Base-by-base conservation (phyloP, 192 early-diverging fungal species). In the Coemansia sp. region DNA sequence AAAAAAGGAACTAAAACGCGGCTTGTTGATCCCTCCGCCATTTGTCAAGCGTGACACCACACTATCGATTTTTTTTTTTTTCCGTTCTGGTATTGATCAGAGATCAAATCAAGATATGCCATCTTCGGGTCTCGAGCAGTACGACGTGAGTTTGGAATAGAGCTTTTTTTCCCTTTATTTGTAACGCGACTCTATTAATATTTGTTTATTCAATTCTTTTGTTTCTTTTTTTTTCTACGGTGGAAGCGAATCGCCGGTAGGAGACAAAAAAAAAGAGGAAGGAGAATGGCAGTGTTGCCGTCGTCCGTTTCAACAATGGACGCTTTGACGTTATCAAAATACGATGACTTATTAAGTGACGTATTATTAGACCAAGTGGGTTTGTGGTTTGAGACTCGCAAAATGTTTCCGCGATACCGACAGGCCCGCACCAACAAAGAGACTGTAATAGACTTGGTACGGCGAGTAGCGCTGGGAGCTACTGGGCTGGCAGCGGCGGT, bases 271-370 rank as follows among this genome's bases (percentile, higher is more conserved):
- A 4, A 52, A 23, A 9, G 23, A 26, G 23, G 55, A 58, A n/a
- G 23, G 52, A 28, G 26, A 62, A 65, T 66, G 57, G 6, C 63
- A 13, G 32, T 28, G 2, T 38, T 66, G 50, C 63, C 52, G 40
- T 66, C 73, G 39, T 74, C 70, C 14, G 75, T 78, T 2, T 70
- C 76, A 2, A 60, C 70, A 8, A 78, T 78, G 76, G 68, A 76
- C 74, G 76, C 76, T 10, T 67, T 76, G 65, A 78, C 81, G 53
- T 76, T 78, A 33, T 84, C 81, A 2, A 75, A 78, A 38, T 78
- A 73, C 74, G 81, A 84, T 70, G 81, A 84, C 73, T 50, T 84
- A n/a, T 58, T 84, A 10, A 84, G 74, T 70, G 81, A 84, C 63
- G 73, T 84, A 17, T 68, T 84, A 33, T 57, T 84, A 61, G 81